Percentiles rank a stretch among this genome's conserved stretches.
Evolutionary conservation across 495 filamentous ascomycete species (phyloP).

Genomic region (Polyplosphaeria fusca): DNA sequence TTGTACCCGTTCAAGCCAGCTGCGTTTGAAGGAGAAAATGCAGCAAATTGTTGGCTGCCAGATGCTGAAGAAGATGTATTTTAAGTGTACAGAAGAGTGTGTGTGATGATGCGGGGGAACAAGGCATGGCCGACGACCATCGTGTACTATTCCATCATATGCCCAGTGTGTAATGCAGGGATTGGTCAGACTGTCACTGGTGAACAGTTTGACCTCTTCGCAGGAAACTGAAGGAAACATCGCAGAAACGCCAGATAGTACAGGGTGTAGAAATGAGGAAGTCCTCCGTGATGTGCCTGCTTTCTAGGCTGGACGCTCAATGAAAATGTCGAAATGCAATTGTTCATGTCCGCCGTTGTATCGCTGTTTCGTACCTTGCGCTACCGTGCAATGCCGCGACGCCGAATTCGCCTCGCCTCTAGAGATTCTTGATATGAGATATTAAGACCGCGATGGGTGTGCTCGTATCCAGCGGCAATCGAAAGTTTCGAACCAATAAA

Average conservation of each 20-base stretch:
- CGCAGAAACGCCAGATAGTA: neutral
- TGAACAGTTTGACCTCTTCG: neutral
- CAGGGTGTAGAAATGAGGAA: neutral
- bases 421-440: neutral
- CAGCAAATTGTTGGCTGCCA: neutral
- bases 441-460: conserved; percentile 6
- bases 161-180: neutral
- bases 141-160: neutral
- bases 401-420: conserved; percentile 12
- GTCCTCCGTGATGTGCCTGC: neutral
- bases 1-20: neutral
- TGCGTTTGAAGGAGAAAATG: neutral
- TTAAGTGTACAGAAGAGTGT: neutral
- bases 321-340: conserved; percentile 6
- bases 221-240: neutral
- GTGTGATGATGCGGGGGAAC: neutral
- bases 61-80: neutral
- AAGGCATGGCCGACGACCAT: neutral
- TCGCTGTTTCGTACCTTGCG: conserved; percentile 1
- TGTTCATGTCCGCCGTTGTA: conserved; percentile 4
- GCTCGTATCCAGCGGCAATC: conserved; percentile 30
- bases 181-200: neutral
- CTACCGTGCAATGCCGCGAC: conserved; percentile 8
- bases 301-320: neutral
- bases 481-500: neutral